These are phyloP conservation scores for Penicillium hesseltinei DNA, from an alignment of 2,329 filamentous ascomycete genomes.

Conservation along the genomic window DNA sequence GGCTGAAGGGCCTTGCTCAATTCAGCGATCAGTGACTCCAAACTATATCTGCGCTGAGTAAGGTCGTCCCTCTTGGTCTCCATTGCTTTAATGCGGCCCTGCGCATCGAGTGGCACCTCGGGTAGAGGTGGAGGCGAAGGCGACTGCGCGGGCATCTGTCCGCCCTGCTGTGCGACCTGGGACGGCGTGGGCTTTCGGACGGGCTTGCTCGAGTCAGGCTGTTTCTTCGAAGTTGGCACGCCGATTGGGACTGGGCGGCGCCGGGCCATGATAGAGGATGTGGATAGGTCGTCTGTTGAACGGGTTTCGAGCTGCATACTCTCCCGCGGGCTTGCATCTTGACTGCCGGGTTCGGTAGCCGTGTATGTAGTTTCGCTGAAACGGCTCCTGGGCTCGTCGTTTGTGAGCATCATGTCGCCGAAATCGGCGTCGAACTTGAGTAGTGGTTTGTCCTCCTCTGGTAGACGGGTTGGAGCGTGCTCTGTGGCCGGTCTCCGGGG, in stretches of 20 bases:
- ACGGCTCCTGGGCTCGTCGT: slow-evolving; percentile 56
- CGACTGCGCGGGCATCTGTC: slow-evolving; percentile 39
- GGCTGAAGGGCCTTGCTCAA: slow-evolving; percentile 75
- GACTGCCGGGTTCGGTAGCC: slow-evolving; percentile 43
- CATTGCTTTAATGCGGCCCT: slow-evolving; percentile 65
- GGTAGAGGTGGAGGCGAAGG: slow-evolving; percentile 56
- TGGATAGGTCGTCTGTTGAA: slow-evolving; percentile 27
- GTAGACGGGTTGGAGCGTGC: slow-evolving; percentile 11
- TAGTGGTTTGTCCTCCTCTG: slow-evolving; percentile 14
- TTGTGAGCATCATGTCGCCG: slow-evolving; percentile 41
- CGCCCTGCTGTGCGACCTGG: slow-evolving; percentile 27
- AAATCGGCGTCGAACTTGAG: slow-evolving; percentile 34
- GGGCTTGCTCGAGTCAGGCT: slow-evolving; percentile 30
- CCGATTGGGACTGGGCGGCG: slow-evolving; percentile 39
- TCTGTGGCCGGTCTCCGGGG: slow-evolving; percentile 38
- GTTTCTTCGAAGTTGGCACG: slow-evolving; percentile 33
- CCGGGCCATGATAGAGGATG: slow-evolving; percentile 40
- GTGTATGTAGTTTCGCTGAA: slow-evolving; percentile 60
- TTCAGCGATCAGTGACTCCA: slow-evolving; percentile 70
- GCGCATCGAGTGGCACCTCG: slow-evolving; percentile 52
- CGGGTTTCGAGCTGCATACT: slow-evolving; percentile 34
- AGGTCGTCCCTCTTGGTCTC: slow-evolving; percentile 66
- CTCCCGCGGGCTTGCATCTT: slow-evolving; percentile 33
- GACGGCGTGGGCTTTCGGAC: slow-evolving; percentile 46
- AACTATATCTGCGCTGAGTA: slow-evolving; percentile 66